Conservation (phyloP, 208 protist species). For the Giardia duodenalis region DNA sequence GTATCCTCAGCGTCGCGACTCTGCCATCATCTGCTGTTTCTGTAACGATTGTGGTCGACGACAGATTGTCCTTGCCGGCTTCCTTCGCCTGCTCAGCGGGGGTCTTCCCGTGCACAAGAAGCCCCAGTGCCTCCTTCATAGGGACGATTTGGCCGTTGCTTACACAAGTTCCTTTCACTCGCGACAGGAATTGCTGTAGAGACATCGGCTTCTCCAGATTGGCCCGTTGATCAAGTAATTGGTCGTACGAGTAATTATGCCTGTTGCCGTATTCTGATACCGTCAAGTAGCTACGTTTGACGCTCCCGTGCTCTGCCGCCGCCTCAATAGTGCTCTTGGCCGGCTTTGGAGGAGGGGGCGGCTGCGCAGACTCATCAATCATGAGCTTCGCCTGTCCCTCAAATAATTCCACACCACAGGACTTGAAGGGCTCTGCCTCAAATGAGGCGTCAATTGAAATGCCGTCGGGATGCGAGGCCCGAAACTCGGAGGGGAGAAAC, state of each 20-base stretch:
- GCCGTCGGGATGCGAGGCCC: not conserved
- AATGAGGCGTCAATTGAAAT: conserved; percentile 1
- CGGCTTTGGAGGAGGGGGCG: not conserved
- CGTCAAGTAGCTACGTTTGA: not conserved
- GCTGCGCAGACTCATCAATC: not conserved
- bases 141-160: not conserved
- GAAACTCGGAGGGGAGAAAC: conserved; percentile 13
- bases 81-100: not conserved
- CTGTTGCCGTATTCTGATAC: not conserved
- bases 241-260: not conserved
- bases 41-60: not conserved
- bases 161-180: not conserved
- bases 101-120: not conserved
- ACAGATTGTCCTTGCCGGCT: not conserved
- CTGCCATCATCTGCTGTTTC: not conserved
- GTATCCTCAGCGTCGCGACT: not conserved
- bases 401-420: not conserved
- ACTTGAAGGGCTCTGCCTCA: not conserved
- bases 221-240: not conserved
- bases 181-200: not conserved
- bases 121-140: not conserved
- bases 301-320: not conserved
- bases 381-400: not conserved
- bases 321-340: conserved; percentile 6
- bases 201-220: not conserved